Conservation (phyloP, 495 filamentous ascomycete species). For the Emericellopsis terricola region DNA sequence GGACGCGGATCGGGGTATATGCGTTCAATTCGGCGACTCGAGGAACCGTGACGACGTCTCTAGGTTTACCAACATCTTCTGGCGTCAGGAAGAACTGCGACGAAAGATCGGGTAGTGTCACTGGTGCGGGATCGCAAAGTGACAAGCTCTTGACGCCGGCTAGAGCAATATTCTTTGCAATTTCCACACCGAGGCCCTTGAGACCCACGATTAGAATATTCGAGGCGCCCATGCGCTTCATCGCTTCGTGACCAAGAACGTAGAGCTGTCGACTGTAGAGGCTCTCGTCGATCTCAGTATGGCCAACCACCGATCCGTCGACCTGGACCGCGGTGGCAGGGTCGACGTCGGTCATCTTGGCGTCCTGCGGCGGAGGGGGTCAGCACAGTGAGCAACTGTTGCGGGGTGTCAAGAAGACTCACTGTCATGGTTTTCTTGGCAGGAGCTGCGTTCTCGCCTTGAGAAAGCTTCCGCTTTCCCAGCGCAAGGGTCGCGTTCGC, state of each 20-base stretch:
- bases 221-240: slow-evolving; percentile 97
- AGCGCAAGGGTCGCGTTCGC: no score
- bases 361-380: slow-evolving; percentile 11
- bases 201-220: slow-evolving; percentile 86
- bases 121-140: slow-evolving; percentile 67
- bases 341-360: slow-evolving; percentile 31
- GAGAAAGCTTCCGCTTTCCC: slow-evolving; percentile 76
- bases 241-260: slow-evolving; percentile 95
- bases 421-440: slow-evolving; percentile 75
- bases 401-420: no score
- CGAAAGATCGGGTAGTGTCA: slow-evolving; percentile 69
- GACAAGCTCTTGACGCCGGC: slow-evolving; percentile 78
- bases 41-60: slow-evolving; percentile 71
- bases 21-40: slow-evolving; percentile 89
- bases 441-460: slow-evolving; percentile 53
- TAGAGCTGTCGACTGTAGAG: slow-evolving; percentile 97
- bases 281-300: slow-evolving; percentile 78
- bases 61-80: slow-evolving; percentile 80
- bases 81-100: slow-evolving; percentile 89
- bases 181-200: slow-evolving; percentile 90
- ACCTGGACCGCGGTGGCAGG: slow-evolving; percentile 71
- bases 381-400: not conserved
- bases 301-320: slow-evolving; percentile 38
- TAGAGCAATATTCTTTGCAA: slow-evolving; percentile 97
- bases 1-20: slow-evolving; percentile 75